Conservation (phyloP, 2,329 filamentous ascomycete species). For the Pseudogymnoascus destructans region DNA sequence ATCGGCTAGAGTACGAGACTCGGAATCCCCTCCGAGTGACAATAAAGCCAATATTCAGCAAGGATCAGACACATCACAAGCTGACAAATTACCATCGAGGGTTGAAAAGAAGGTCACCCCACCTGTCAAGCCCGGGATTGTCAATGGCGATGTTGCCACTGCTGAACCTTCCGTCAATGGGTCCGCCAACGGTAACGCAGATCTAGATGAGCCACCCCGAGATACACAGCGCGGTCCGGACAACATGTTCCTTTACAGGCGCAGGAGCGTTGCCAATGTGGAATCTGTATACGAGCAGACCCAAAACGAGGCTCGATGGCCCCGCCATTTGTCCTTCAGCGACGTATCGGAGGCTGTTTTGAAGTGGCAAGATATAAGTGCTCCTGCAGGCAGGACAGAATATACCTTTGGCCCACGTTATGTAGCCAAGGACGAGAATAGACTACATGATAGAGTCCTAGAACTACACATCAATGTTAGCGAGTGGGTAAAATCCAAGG, state of each 20-base stretch:
- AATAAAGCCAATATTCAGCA: conserved; percentile 10
- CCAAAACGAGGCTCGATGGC: conserved; percentile 49
- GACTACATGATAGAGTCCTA: conserved; percentile 40
- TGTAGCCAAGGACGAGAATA: conserved; percentile 40
- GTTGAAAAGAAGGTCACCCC: background rate
- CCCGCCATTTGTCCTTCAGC: conserved; percentile 62
- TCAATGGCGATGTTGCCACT: conserved; percentile 26
- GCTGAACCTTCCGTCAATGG: conserved; percentile 42
- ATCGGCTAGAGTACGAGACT: conserved; percentile 9
- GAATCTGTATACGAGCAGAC: conserved; percentile 14
- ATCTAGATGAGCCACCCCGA: conserved; percentile 41
- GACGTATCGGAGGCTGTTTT: conserved; percentile 63
- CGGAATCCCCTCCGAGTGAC: conserved; percentile 12
- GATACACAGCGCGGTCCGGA: conserved; percentile 31
- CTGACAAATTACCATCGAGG: background rate
- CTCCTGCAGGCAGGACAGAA: conserved; percentile 28
- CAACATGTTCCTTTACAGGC: background rate
- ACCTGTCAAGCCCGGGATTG: background rate
- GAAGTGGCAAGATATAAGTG: conserved; percentile 45
- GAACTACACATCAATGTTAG: conserved; percentile 39
- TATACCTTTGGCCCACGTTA: conserved; percentile 24
- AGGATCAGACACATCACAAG: conserved; percentile 8
- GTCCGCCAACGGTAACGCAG: conserved; percentile 45
- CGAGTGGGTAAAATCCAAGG: conserved; percentile 47
- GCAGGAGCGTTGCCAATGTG: background rate